Evolutionary conservation across 2,329 filamentous ascomycete genomes (phyloP).

Genomic region (Lachnellula willkommii): DNA sequence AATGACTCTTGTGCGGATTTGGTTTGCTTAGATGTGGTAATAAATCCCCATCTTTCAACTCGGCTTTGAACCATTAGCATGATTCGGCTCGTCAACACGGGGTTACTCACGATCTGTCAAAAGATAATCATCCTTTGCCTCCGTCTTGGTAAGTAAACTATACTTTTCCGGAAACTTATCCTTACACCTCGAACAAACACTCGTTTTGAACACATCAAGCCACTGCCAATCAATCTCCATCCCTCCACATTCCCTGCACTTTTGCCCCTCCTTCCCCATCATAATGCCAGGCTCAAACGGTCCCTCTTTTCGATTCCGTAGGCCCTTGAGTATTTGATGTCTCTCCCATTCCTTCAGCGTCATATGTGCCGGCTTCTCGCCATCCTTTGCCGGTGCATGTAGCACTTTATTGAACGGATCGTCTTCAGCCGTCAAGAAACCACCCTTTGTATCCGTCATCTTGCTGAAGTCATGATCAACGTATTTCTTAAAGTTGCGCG

Average conservation of each 20-base stretch:
- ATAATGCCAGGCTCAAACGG: constrained; percentile 85
- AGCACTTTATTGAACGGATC: constrained; percentile 84
- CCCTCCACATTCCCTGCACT: constrained; percentile 75
- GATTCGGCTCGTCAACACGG: not conserved
- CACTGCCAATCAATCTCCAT: constrained; percentile 93
- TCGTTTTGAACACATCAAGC: constrained; percentile 74
- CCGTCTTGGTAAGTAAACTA: constrained; percentile 91
- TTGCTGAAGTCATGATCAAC: constrained; percentile 97
- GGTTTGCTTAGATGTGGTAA: constrained; percentile 83
- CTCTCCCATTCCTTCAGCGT: constrained; percentile 87
- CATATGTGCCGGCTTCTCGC: constrained; percentile 79
- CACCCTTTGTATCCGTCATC: constrained; percentile 97
- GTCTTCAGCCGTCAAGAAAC: constrained; percentile 85
- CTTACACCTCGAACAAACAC: constrained; percentile 79
- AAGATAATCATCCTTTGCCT: constrained; percentile 91
- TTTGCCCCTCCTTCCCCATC: constrained; percentile 60
- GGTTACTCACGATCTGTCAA: constrained; percentile 72
- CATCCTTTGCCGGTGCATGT: constrained; percentile 44
- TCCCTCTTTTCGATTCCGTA: constrained; percentile 69
- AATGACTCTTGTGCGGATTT: constrained; percentile 92
- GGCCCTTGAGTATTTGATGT: constrained; percentile 65
- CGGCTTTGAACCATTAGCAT: constrained; percentile 47
- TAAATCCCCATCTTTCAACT: constrained; percentile 82
- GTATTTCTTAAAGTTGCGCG: constrained; percentile 84
- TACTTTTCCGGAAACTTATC: constrained; percentile 89